Evolutionary conservation across 805 yeast species (phyloP).

Genomic region (Candida boidinii): DNA sequence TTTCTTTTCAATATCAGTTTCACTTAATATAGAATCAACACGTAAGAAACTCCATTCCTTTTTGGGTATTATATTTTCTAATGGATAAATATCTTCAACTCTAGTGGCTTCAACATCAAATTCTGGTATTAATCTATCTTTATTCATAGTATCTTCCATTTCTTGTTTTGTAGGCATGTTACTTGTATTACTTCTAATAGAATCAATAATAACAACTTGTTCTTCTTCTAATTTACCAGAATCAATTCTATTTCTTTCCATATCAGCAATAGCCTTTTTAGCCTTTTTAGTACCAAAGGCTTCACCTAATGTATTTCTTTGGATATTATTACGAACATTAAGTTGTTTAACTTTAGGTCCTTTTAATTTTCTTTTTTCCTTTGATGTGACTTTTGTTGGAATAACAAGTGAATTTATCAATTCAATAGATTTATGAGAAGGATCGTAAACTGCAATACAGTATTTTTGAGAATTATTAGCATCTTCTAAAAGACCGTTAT

Average conservation of each 20-base stretch:
- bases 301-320: constrained; percentile 84
- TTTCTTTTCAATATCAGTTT: constrained; percentile 38
- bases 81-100: constrained; percentile 77
- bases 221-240: constrained; percentile 61
- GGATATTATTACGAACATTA: constrained; percentile 40
- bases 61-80: constrained; percentile 60
- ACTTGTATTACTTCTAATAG: constrained; percentile 61
- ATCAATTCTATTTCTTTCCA: constrained; percentile 80
- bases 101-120: constrained; percentile 72
- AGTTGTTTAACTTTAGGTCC: constrained; percentile 59
- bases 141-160: constrained; percentile 45
- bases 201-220: constrained; percentile 76
- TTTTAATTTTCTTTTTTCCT: constrained; percentile 42
- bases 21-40: constrained; percentile 52
- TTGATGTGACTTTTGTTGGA: constrained; percentile 55
- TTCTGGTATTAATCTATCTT: constrained; percentile 77
- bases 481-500: too few relatives aligned
- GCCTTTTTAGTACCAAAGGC: constrained; percentile 97
- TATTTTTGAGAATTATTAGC: constrained; percentile 38
- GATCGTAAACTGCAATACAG: constrained; percentile 73
- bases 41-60: constrained; percentile 57
- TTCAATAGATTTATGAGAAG: constrained; percentile 52
- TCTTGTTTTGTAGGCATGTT: constrained; percentile 66
- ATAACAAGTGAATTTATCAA: constrained; percentile 55
- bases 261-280: constrained; percentile 75